phyloP scores from a whole-genome alignment of 139 green algal species.

The Ostreobium quekettii region DNA sequence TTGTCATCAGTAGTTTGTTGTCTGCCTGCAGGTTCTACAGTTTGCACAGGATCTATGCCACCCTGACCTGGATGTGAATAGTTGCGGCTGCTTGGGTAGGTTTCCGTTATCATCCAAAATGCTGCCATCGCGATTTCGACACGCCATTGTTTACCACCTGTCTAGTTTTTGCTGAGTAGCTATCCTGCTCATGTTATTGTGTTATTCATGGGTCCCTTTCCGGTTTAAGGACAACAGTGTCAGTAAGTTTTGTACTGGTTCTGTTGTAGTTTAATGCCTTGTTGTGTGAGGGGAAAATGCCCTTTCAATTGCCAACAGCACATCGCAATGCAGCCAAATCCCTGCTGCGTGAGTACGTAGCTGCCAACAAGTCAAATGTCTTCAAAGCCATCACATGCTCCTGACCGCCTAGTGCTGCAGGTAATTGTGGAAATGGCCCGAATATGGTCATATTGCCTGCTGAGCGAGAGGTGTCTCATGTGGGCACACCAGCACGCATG shows the following conservation, averaged over 20 bases:
- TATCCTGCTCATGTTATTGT: no score
- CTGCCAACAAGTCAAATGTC: neutral
- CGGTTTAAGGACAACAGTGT: no score
- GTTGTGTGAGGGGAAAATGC: neutral
- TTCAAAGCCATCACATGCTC: neutral
- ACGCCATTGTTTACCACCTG: no score
- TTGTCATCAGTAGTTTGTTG: no score
- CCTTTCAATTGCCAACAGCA: neutral
- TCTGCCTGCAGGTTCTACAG: constrained; percentile 24
- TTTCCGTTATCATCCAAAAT: neutral
- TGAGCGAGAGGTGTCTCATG: constrained; percentile 34
- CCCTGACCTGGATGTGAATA: constrained; percentile 21
- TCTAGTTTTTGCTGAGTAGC: no score
- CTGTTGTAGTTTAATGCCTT: no score
- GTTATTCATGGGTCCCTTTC: no score
- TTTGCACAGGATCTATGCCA: constrained; percentile 39
- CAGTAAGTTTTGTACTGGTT: no score
- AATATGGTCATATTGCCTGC: constrained; percentile 46
- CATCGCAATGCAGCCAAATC: no score
- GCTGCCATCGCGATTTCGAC: no score
- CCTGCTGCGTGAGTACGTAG: neutral
- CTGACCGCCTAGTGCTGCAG: constrained; percentile 16
- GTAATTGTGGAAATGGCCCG: constrained; percentile 44
- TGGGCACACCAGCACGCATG: constrained; percentile 34
- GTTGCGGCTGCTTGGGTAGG: constrained; percentile 35